phyloP scores from a whole-genome alignment of 345 rosid species.

The Brassica carinata region DNA sequence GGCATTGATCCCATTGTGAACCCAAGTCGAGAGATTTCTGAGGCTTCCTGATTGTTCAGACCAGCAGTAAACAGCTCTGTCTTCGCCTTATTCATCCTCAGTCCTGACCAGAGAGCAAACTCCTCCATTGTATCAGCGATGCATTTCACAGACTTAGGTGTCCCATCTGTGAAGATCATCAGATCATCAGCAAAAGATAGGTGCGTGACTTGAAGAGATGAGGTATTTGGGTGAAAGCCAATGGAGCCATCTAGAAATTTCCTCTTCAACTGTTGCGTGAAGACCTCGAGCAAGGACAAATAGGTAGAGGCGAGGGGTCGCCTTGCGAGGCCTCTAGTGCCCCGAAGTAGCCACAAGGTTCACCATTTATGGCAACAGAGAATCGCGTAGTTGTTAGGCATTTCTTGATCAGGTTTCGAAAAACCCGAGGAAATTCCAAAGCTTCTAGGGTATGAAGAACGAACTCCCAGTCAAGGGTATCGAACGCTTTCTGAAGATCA shows the following conservation, averaged over 20 bases:
- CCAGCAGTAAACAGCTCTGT: background rate
- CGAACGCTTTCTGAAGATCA: background rate
- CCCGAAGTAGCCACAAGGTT: background rate
- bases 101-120: background rate
- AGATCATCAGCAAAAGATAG: background rate
- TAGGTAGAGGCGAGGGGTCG: background rate
- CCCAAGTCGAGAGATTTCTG: background rate
- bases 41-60: background rate
- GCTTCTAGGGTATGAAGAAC: background rate
- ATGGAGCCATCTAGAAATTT: background rate
- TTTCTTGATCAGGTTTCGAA: background rate
- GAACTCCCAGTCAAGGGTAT: background rate
- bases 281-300: background rate
- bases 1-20: background rate
- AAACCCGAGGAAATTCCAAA: background rate
- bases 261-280: background rate
- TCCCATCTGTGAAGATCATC: background rate
- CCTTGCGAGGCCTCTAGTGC: background rate
- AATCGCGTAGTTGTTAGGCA: background rate
- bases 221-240: background rate
- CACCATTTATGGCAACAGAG: background rate
- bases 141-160: background rate
- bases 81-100: background rate
- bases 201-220: background rate
- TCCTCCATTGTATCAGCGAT: background rate